Evolutionary conservation across 371 early-diverging fungal genomes (phyloP).

Genomic region (Nematocida sp.): DNA sequence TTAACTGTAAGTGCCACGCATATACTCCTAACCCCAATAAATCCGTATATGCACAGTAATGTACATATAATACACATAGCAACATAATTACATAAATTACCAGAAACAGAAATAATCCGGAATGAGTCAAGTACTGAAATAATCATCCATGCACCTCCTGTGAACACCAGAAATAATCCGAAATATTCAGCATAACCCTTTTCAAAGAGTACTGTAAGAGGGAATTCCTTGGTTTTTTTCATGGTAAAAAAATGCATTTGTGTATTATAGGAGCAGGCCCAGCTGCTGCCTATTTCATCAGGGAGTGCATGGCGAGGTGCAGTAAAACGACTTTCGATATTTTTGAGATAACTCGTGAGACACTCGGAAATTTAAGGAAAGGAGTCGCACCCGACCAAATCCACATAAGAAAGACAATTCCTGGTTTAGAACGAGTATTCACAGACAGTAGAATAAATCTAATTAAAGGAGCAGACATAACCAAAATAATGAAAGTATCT

Average conservation of each 20-base stretch:
- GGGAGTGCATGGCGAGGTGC: constrained; percentile 72
- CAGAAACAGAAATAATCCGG: not conserved
- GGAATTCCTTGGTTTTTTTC: constrained; percentile 12
- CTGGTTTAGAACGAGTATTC: constrained; percentile 71
- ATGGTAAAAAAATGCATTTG: constrained; percentile 54
- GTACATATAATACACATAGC: constrained; percentile 25
- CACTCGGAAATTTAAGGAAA: constrained; percentile 84
- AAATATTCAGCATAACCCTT: constrained; percentile 33
- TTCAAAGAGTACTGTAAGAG: constrained; percentile 30
- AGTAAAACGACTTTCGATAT: constrained; percentile 74
- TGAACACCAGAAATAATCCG: constrained; percentile 28
- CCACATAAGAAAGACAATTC: constrained; percentile 78
- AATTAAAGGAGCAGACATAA: constrained; percentile 73
- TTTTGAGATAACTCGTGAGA: constrained; percentile 78
- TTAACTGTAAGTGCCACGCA: not conserved
- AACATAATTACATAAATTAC: not conserved
- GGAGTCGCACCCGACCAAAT: constrained; percentile 97
- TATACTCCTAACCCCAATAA: not conserved
- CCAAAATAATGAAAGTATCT: constrained; percentile 71
- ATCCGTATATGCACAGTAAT: not conserved
- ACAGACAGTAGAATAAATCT: constrained; percentile 74
- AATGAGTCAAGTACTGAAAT: constrained; percentile 7
- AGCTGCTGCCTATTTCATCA: constrained; percentile 86
- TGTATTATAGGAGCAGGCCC: constrained; percentile 79
- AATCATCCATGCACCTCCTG: constrained; percentile 10